phyloP scores from a whole-genome alignment of 2,329 filamentous ascomycete species.

The Xylariaceae sp. region DNA sequence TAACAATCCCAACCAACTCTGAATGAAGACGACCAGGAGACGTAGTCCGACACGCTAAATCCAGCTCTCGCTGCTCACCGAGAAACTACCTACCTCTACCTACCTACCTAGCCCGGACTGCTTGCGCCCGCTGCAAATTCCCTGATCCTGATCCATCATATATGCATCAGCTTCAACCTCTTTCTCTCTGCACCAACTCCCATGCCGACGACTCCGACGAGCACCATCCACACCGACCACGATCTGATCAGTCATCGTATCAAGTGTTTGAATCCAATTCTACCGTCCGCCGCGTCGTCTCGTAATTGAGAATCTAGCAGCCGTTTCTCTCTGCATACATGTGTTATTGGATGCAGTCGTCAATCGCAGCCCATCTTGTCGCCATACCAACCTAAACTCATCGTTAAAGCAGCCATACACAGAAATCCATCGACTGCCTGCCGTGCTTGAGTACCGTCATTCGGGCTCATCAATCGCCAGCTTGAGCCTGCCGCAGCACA shows the following conservation, averaged over 20 bases:
- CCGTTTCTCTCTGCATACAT: background rate
- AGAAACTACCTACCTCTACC: background rate
- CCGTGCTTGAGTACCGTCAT: background rate
- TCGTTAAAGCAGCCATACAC: conserved; percentile 5
- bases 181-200: background rate
- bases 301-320: background rate
- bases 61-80: background rate
- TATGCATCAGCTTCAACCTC: background rate
- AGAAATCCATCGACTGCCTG: background rate
- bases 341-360: background rate
- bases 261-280: conserved; percentile 4
- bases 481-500: conserved; percentile 14
- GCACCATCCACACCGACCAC: background rate
- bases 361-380: background rate
- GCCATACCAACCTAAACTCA: conserved; percentile 1
- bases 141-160: background rate
- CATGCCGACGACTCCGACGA: conserved; percentile 1
- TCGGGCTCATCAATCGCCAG: conserved; percentile 16
- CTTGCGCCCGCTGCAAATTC: conserved; percentile 4
- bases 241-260: background rate
- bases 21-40: conserved; percentile 5
- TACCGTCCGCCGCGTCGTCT: background rate
- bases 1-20: background rate
- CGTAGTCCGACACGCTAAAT: background rate
- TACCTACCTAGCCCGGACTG: too few relatives aligned